A percentile compares a stretch with the other conserved stretches of the same genome.
phyloP scores from a whole-genome alignment of 495 filamentous ascomycete species.

The Hyaloscypha bicolor region DNA sequence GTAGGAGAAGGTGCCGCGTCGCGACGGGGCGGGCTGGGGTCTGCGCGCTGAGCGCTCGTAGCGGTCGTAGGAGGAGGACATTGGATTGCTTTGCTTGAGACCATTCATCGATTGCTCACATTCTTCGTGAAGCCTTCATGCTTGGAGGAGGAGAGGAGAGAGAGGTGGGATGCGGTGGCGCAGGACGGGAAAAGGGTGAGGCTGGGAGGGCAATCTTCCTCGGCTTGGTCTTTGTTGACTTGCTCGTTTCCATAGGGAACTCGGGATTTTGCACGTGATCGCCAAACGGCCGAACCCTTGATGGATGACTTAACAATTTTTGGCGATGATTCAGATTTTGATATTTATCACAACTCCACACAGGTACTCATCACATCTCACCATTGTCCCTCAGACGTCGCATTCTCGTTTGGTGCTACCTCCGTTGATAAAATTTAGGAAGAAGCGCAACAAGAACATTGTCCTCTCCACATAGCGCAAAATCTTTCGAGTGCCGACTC shows the following conservation, averaged over 20 bases:
- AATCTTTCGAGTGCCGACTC: not conserved
- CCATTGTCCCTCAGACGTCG: not conserved
- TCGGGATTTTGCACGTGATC: conserved; percentile 15
- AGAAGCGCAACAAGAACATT: not conserved
- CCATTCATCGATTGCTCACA: conserved; percentile 16
- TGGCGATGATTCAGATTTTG: conserved; percentile 1
- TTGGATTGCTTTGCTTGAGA: conserved; percentile 40
- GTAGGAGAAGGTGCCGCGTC: conserved; percentile 73
- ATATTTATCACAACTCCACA: conserved; percentile 3
- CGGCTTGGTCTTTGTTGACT: conserved; percentile 28
- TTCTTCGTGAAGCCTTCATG: conserved; percentile 15
- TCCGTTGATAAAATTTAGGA: not conserved
- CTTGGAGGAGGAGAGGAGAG: conserved; percentile 4
- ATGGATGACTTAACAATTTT: conserved; percentile 2
- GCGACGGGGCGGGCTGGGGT: conserved; percentile 57
- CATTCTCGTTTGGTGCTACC: not conserved
- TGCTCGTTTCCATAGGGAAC: conserved; percentile 27
- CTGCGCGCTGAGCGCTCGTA: conserved; percentile 53
- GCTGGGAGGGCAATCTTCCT: conserved; percentile 23
- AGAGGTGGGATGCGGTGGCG: conserved; percentile 20
- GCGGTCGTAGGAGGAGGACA: conserved; percentile 76
- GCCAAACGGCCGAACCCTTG: not conserved
- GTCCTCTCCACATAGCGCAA: not conserved
- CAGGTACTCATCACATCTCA: not conserved
- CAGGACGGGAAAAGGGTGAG: conserved; percentile 23